Evolutionary conservation across 352 stramenopile genomes (phyloP).

Genomic region (Pythium monospermum): DNA sequence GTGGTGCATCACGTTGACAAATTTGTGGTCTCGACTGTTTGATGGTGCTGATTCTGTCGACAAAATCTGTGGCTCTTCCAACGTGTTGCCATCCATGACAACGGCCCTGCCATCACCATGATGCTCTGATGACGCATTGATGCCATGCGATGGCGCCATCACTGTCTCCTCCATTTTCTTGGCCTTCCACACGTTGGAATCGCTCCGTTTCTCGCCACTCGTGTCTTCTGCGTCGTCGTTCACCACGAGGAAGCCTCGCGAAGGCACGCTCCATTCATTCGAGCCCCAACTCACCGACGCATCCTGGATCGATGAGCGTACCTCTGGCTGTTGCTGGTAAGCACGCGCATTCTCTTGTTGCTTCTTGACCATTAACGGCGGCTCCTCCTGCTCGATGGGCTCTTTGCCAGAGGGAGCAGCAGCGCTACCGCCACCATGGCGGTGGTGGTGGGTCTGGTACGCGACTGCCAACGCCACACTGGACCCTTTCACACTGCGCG

Average conservation of each 20-base stretch:
- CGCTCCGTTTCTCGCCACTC: not conserved
- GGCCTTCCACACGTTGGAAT: not conserved
- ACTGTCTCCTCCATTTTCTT: too few relatives aligned
- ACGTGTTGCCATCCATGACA: not conserved
- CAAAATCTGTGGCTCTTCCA: not conserved
- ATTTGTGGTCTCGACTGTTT: conserved; percentile 25
- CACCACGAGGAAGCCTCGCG: not conserved
- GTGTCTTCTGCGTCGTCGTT: conserved; percentile 1
- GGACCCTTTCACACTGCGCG: conserved; percentile 35
- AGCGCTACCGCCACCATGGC: not conserved
- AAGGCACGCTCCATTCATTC: conserved; percentile 14
- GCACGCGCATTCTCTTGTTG: not conserved
- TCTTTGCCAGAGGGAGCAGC: not conserved
- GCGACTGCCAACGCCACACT: conserved; percentile 60
- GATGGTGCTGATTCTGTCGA: not conserved
- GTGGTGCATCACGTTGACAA: conserved; percentile 72
- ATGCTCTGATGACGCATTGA: not conserved
- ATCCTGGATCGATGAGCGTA: conserved; percentile 13
- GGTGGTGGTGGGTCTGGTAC: conserved; percentile 29
- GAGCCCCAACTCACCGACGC: conserved; percentile 6
- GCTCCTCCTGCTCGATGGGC: not conserved
- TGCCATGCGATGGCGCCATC: not conserved
- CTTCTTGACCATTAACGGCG: conserved; percentile 2
- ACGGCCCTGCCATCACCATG: too few relatives aligned
- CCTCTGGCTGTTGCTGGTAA: not conserved